phyloP scores from a whole-genome alignment of 2,329 filamentous ascomycete species.

The Xylaria arbuscula region DNA sequence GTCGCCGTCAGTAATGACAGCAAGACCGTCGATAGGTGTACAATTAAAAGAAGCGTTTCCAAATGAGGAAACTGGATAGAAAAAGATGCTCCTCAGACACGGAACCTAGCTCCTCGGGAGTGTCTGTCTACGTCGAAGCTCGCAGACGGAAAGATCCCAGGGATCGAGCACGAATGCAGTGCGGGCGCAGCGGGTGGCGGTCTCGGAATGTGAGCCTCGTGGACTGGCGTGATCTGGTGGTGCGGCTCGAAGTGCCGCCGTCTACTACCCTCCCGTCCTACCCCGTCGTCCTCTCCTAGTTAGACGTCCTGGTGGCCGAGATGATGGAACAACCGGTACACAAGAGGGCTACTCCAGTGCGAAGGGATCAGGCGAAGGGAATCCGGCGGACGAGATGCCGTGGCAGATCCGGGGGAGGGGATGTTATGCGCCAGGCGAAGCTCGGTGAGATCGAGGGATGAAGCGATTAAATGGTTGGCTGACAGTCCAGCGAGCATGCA shows the following conservation, averaged over 20 bases:
- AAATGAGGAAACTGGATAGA: constrained; percentile 19
- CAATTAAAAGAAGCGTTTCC: constrained; percentile 28
- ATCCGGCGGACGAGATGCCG: constrained; percentile 2
- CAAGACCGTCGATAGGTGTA: constrained; percentile 37
- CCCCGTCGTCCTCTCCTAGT: not conserved
- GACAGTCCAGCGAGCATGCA: constrained; percentile 20
- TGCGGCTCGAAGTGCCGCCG: not conserved
- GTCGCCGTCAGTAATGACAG: constrained; percentile 49
- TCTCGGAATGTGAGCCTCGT: constrained; percentile 8
- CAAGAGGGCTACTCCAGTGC: constrained; percentile 10
- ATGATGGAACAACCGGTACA: constrained; percentile 36
- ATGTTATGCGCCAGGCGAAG: constrained; percentile 30
- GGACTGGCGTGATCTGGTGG: not conserved
- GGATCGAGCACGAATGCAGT: constrained; percentile 5
- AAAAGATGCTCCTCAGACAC: constrained; percentile 30
- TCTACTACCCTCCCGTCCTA: not conserved
- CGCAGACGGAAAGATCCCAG: not conserved
- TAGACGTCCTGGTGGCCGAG: constrained; percentile 4
- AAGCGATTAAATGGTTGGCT: constrained; percentile 33
- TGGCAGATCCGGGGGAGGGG: constrained; percentile 6
- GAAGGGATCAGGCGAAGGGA: not conserved
- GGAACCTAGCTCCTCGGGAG: constrained; percentile 14
- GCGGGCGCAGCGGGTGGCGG: constrained; percentile 4
- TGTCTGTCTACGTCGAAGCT: not conserved
- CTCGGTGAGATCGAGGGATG: constrained; percentile 33